Conservation (phyloP, 108 stramenopile genomes). For the Asterionellopsis glacialis region DNA sequence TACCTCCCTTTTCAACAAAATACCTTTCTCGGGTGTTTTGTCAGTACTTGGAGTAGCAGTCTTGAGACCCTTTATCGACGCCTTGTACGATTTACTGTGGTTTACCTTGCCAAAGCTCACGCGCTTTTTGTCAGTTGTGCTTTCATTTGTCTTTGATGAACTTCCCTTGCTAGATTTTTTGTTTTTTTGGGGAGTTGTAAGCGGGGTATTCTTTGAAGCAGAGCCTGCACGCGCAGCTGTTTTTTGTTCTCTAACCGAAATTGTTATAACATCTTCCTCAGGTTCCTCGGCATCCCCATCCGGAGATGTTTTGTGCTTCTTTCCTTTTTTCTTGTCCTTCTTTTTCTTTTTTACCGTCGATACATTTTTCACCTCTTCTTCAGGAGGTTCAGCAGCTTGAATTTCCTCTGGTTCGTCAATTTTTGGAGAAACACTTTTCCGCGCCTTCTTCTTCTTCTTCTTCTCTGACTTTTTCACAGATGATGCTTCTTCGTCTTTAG, state of each 20-base stretch:
- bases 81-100: conserved; percentile 70
- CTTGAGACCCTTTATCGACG: conserved; percentile 70
- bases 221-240: conserved; percentile 5
- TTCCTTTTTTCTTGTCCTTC: conserved; percentile 23
- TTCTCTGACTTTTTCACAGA: conserved; percentile 14
- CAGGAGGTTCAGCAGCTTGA: background rate
- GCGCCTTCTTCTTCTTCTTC: conserved; percentile 27
- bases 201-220: background rate
- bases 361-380: background rate
- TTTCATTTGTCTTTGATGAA: conserved; percentile 10
- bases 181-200: background rate
- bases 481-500: background rate
- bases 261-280: conserved; percentile 12
- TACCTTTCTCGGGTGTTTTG: conserved; percentile 68
- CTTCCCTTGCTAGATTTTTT: conserved; percentile 15
- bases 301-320: conserved; percentile 5
- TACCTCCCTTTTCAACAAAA: conserved; percentile 22
- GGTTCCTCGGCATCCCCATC: background rate
- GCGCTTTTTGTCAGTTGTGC: conserved; percentile 25
- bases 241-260: conserved; percentile 24
- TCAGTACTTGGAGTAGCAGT: conserved; percentile 37
- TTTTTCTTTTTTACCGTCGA: conserved; percentile 39
- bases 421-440: background rate
- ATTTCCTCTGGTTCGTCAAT: background rate
- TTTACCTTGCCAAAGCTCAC: conserved; percentile 69